These are phyloP conservation scores for Otatea glauca DNA, from an alignment of 176 grass and related monocot species.

Conservation along the genomic window DNA sequence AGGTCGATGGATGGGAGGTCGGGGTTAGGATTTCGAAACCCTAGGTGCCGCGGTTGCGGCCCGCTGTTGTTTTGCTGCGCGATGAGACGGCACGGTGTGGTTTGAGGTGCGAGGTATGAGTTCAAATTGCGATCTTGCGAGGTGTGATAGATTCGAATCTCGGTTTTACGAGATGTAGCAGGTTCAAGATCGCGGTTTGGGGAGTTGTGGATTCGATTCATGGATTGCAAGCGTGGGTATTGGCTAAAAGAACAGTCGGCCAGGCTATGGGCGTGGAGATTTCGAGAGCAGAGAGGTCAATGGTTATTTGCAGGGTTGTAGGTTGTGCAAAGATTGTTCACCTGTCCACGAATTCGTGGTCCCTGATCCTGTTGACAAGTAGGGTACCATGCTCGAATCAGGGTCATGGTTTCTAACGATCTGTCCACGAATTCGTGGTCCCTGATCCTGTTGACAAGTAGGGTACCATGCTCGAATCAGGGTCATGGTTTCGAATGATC, in stretches of 20 bases:
- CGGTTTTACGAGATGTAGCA: neutral
- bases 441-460: too few relatives aligned
- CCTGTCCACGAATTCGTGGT: neutral
- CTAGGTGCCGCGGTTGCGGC: neutral
- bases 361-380: neutral
- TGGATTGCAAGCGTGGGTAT: neutral
- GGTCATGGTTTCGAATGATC: too few relatives aligned
- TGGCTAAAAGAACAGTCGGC: neutral
- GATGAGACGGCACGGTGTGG: neutral
- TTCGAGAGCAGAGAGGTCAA: neutral
- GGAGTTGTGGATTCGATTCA: neutral
- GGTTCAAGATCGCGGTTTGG: constrained; percentile 14
- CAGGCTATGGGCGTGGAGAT: neutral
- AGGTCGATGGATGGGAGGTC: neutral
- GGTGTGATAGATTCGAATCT: neutral
- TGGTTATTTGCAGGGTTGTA: neutral
- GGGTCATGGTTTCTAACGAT: neutral
- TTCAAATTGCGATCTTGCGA: neutral
- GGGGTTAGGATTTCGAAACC: constrained; percentile 19
- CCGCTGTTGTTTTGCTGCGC: neutral
- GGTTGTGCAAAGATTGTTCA: neutral
- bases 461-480: too few relatives aligned
- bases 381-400: neutral
- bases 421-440: too few relatives aligned
- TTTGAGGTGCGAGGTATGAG: neutral